Conservation (phyloP, 495 filamentous ascomycete genomes). For the Cryomyces antarcticus region DNA sequence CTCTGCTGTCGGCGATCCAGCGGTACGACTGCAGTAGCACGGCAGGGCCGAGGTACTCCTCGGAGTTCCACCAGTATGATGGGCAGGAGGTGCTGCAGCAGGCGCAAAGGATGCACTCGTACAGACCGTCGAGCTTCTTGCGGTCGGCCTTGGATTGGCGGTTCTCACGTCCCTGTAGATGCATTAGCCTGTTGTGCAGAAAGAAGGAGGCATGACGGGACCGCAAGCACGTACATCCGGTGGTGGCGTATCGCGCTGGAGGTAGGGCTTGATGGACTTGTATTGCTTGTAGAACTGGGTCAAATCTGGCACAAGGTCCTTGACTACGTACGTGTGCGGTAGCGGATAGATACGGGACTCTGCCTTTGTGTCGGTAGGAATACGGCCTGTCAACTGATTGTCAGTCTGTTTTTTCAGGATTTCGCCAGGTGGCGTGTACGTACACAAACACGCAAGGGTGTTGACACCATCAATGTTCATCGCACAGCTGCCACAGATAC, state of each 20-base stretch:
- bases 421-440: constrained; percentile 18
- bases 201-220: not conserved
- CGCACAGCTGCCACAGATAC: constrained; percentile 93
- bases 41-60: constrained; percentile 93
- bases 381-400: constrained; percentile 46
- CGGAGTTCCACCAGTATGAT: constrained; percentile 98
- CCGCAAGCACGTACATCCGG: constrained; percentile 40
- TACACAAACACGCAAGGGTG: constrained; percentile 94
- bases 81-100: constrained; percentile 98
- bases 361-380: constrained; percentile 57
- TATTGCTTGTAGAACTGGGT: constrained; percentile 99
- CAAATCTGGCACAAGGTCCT: constrained; percentile 91
- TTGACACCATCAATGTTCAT: constrained; percentile 99
- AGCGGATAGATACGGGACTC: constrained; percentile 94
- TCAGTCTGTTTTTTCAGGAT: constrained; percentile 1
- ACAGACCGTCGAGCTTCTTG: constrained; percentile 91
- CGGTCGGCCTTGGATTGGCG: constrained; percentile 76
- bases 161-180: constrained; percentile 58
- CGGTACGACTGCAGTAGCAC: constrained; percentile 92
- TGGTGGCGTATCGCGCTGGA: constrained; percentile 64
- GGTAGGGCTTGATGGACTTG: constrained; percentile 97
- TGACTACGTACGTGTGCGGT: constrained; percentile 97
- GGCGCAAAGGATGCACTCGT: constrained; percentile 98
- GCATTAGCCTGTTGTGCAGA: constrained; percentile 1
- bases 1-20: constrained; percentile 83